These are phyloP conservation scores for Xylaria sp. DNA, from an alignment of 2,329 filamentous ascomycete species.

Conservation along the genomic window DNA sequence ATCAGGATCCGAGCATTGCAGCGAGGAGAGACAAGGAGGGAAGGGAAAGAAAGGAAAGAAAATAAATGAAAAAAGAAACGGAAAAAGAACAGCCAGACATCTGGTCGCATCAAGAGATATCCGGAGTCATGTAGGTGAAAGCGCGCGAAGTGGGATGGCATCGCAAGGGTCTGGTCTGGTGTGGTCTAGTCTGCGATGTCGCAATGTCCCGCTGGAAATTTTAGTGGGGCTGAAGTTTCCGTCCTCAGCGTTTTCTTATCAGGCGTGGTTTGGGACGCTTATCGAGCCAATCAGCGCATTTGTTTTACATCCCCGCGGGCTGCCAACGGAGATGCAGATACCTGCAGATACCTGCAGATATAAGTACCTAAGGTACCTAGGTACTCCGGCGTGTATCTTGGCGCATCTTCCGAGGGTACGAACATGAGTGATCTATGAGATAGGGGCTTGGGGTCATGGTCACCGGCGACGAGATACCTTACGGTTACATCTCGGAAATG, in stretches of 20 bases:
- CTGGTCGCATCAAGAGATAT: background rate
- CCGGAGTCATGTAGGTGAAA: background rate
- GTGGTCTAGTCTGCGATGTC: constrained; percentile 25
- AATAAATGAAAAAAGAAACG: too few species aligned
- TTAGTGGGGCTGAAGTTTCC: constrained; percentile 1
- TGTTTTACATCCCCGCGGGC: constrained; percentile 21
- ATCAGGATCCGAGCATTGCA: background rate
- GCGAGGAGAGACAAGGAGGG: background rate
- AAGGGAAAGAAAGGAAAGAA: background rate
- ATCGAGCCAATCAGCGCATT: constrained; percentile 5
- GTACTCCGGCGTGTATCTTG: too few species aligned
- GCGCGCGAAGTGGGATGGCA: constrained; percentile 21
- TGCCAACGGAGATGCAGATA: constrained; percentile 18
- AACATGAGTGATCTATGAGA: too few species aligned
- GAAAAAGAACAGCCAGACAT: too few species aligned
- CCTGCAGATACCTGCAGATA: background rate
- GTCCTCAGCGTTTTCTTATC: constrained; percentile 7
- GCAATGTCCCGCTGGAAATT: constrained; percentile 5
- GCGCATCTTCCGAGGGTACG: too few species aligned
- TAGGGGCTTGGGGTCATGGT: too few species aligned
- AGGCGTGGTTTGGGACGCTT: background rate
- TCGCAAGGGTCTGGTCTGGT: too few species aligned
- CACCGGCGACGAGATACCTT: too few species aligned
- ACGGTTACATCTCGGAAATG: background rate
- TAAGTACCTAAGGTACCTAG: background rate